Evolutionary conservation across 2,329 filamentous ascomycete species (phyloP), one percentile per base, ranked within the genome.

Genomic region (Alternaria panax): DNA sequence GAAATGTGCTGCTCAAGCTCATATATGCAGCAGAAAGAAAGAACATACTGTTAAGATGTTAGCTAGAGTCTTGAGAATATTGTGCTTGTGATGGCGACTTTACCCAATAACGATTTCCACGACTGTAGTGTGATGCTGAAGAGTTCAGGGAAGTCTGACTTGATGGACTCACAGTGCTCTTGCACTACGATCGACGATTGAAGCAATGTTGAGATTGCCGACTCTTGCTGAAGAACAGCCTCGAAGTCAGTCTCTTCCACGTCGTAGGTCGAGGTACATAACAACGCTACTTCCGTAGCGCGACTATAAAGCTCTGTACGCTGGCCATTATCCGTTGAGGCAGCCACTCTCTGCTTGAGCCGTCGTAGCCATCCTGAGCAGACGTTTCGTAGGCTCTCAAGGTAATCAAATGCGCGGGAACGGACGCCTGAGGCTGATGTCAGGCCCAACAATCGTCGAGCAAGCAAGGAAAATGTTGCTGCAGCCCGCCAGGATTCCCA

Each of bases 211-310:
- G 67, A 65, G 2, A 67, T 47, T 8, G 64, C 60, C 22, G 51
- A 55, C 1, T 56, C 45, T 5, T 63, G 56, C 8, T 56, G 11
- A 0, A 85, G 62, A 1, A 80, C 54, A 0, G 6, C 14, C 0
- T 62, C 25, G 2, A 82, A 57, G 22, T 75, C 61, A 0, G 59
- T 7, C 0, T 63, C 46, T 16, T 84, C 81, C 1, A 82, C 63
- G 54, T 85, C 77, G 51, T 83, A 86, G 0, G 83, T 82, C n/a
- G 68, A 65, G 3, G 73, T 66, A 54, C 82, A 83, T 2, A 81
- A 74, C 34, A 84, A 59, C 0, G 80, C 77, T 3, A 83, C 71
- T 45, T 82, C 78, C 11, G 80, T 70, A 3, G 72, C 68, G 27
- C 77, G 75, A 0, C 65, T 57, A 16, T 66, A 68, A 0, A 85